A percentile compares a stretch with the other conserved stretches of the same genome.
These are phyloP conservation scores for Pichia cactophila DNA, from an alignment of 1,139 yeast genomes.

Conservation along the genomic window DNA sequence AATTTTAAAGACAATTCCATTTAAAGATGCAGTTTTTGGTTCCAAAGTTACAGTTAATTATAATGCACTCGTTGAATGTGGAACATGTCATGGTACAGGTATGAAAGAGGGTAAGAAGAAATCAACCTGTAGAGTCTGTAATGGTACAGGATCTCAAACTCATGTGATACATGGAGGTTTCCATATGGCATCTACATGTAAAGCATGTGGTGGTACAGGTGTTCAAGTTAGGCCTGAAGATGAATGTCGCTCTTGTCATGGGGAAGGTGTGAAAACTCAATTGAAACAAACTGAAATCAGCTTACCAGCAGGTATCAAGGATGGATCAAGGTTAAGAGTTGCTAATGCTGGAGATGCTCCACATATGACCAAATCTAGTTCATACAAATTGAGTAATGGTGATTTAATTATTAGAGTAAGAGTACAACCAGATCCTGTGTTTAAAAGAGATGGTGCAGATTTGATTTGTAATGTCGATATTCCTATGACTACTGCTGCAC, in stretches of 20 bases:
- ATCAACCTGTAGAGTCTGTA: slow-evolving; percentile 78
- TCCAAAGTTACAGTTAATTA: slow-evolving; percentile 60
- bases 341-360: slow-evolving; percentile 94
- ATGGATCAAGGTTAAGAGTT: slow-evolving; percentile 78
- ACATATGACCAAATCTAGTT: slow-evolving; percentile 55
- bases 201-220: slow-evolving; percentile 82
- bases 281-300: slow-evolving; percentile 69
- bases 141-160: slow-evolving; percentile 87
- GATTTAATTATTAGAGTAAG: slow-evolving; percentile 78
- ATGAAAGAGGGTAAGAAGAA: slow-evolving; percentile 70
- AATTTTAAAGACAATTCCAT: slow-evolving; percentile 61
- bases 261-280: slow-evolving; percentile 74
- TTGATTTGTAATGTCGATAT: slow-evolving; percentile 59
- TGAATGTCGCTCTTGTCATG: slow-evolving; percentile 75
- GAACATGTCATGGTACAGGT: slow-evolving; percentile 79
- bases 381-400: slow-evolving; percentile 64
- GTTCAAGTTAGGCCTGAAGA: slow-evolving; percentile 63
- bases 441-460: slow-evolving; percentile 58
- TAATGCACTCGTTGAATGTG: slow-evolving; percentile 70
- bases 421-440: slow-evolving; percentile 66
- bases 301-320: slow-evolving; percentile 81
- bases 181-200: slow-evolving; percentile 94
- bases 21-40: slow-evolving; percentile 87
- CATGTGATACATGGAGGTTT: slow-evolving; percentile 87
- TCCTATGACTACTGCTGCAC: slow-evolving; percentile 91